Evolutionary conservation across 768 basidiomycete species (phyloP).

Genomic region (Xerocomellus amylosporus): DNA sequence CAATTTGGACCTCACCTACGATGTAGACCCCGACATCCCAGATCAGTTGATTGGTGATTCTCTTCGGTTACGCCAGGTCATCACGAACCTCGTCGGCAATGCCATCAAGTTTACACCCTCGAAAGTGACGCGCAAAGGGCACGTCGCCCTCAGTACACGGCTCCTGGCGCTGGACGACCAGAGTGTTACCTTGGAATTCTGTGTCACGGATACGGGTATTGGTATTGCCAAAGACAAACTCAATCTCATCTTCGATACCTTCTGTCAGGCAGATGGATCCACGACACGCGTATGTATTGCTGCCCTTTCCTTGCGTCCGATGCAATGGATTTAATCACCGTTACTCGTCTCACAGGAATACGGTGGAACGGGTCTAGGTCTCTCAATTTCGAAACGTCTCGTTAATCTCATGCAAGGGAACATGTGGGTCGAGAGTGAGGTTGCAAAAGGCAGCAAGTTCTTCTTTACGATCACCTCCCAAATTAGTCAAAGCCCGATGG

Average conservation of each 20-base stretch:
- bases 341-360: conserved; percentile 63
- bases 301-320: conserved; percentile 7
- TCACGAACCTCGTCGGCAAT: conserved; percentile 93
- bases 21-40: conserved; percentile 92
- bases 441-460: conserved; percentile 89
- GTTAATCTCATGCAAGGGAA: conserved; percentile 97
- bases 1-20: conserved; percentile 93
- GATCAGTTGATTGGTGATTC: conserved; percentile 98
- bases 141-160: conserved; percentile 86
- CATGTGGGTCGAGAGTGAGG: conserved; percentile 98
- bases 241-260: conserved; percentile 98
- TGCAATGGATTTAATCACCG: conserved; percentile 15
- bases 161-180: conserved; percentile 76
- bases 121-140: conserved; percentile 75
- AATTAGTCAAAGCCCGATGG: conserved; percentile 72
- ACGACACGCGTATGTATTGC: conserved; percentile 74
- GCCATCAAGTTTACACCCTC: conserved; percentile 96
- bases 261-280: conserved; percentile 97
- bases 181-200: conserved; percentile 91
- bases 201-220: conserved; percentile 96
- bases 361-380: conserved; percentile 92
- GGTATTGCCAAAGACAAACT: conserved; percentile 98
- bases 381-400: conserved; percentile 96
- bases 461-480: conserved; percentile 94
- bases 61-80: conserved; percentile 89